Percentiles rank a stretch among this genome's conserved stretches.
These are phyloP conservation scores for Chaetomium fimeti DNA, from an alignment of 495 filamentous ascomycete genomes.

Conservation along the genomic window DNA sequence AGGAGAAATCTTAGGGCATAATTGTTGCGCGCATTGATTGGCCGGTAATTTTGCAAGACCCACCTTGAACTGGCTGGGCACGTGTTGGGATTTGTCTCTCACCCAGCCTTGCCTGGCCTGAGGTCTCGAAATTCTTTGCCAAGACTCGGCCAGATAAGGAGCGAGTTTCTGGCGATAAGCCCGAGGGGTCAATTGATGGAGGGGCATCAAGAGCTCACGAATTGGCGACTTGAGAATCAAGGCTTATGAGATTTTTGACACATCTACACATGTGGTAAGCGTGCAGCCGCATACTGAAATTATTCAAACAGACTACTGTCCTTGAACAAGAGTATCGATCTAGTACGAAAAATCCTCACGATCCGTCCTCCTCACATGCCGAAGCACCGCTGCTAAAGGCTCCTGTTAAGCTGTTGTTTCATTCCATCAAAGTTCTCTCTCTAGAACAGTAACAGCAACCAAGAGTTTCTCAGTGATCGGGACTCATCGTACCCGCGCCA, in stretches of 20 bases:
- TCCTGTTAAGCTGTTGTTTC: too few species aligned
- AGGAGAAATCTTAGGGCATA: conserved; percentile 36
- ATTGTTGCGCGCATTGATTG: conserved; percentile 30
- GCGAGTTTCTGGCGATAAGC: background rate
- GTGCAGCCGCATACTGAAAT: background rate
- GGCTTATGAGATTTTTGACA: background rate
- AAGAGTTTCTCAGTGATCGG: too few species aligned
- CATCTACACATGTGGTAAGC: background rate
- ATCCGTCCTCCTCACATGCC: too few species aligned
- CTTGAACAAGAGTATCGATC: too few species aligned
- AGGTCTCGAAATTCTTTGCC: conserved; percentile 8
- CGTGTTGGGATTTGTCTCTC: background rate
- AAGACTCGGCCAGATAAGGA: conserved; percentile 1
- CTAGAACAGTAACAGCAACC: too few species aligned
- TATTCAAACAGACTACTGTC: background rate
- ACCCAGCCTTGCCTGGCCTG: conserved; percentile 8
- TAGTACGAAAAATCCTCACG: too few species aligned
- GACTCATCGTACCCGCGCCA: conserved; percentile 22
- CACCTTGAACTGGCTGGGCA: conserved; percentile 12
- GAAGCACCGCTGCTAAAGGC: too few species aligned
- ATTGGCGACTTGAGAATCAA: background rate
- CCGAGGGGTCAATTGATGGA: conserved; percentile 3
- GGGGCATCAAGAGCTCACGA: conserved; percentile 1
- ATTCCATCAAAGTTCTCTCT: too few species aligned
- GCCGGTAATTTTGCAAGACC: background rate